phyloP scores from a whole-genome alignment of 306 rosid species.

The Cucumis melo region DNA sequence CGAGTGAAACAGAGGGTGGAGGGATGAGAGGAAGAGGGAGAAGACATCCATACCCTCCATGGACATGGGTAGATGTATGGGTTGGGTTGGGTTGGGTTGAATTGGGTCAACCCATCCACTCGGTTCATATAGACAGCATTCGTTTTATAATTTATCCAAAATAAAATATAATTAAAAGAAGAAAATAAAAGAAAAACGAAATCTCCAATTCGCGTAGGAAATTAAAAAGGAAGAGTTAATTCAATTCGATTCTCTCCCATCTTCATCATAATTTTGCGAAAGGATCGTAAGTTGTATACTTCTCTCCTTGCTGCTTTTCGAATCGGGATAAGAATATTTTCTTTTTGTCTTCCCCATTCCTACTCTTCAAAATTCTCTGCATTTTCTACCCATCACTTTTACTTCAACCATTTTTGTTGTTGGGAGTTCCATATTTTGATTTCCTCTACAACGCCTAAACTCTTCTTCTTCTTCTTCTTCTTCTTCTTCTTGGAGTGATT shows the following conservation, averaged over 20 bases:
- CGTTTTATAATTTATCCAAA: no score
- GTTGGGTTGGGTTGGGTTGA: no score
- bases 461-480: not conserved
- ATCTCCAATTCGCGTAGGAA: not conserved
- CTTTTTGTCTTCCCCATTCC: not conserved
- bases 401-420: not conserved
- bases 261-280: not conserved
- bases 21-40: no score
- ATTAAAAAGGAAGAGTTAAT: not conserved
- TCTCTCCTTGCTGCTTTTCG: not conserved
- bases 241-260: not conserved
- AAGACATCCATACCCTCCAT: no score
- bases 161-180: no score
- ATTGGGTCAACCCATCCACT: no score
- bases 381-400: not conserved
- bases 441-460: not conserved
- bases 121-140: no score
- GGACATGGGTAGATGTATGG: no score
- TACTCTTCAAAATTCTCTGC: not conserved
- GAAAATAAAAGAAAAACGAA: no score
- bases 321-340: not conserved
- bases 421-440: not conserved
- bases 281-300: not conserved
- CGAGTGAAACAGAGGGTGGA: no score
- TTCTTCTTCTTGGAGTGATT: not conserved